Evolutionary conservation across 1,139 yeast genomes (phyloP).

Genomic region (Scheffersomyces illinoinensis): DNA sequence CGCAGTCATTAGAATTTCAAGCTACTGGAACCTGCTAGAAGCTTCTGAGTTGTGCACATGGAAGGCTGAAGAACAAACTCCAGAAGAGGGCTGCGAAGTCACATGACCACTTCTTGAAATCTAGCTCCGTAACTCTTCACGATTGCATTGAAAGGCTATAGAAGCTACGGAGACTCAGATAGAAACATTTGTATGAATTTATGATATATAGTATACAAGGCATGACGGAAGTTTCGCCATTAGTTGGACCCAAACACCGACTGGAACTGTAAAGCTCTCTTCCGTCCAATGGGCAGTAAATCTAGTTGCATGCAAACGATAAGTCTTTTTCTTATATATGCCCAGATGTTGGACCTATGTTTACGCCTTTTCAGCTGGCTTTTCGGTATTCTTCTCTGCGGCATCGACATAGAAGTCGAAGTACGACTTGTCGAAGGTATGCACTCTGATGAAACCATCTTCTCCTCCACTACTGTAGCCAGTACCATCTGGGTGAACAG

Average conservation of each 20-base stretch:
- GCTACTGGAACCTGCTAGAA: neutral
- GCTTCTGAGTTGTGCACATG: neutral
- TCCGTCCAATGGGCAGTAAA: neutral
- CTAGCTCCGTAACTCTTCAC: neutral
- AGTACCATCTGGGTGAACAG: slow-evolving; percentile 92
- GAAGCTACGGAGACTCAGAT: neutral
- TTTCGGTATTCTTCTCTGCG: slow-evolving; percentile 74
- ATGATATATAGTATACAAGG: neutral
- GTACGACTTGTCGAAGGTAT: slow-evolving; percentile 88
- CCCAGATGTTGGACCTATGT: neutral
- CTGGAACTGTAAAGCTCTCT: neutral
- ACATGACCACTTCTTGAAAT: neutral
- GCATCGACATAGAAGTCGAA: slow-evolving; percentile 86
- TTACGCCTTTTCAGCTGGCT: slow-evolving; percentile 31
- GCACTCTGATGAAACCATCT: slow-evolving; percentile 96
- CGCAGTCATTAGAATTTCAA: neutral
- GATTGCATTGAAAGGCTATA: neutral
- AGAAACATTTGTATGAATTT: neutral
- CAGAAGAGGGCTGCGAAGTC: neutral
- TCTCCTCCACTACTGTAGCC: slow-evolving; percentile 97
- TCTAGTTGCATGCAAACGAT: neutral
- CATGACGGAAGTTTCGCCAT: neutral
- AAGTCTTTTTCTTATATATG: neutral
- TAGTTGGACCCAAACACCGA: neutral
- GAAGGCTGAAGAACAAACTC: neutral